phyloP scores from a whole-genome alignment of 2,329 filamentous ascomycete species.

The Ceratocystis papillata region DNA sequence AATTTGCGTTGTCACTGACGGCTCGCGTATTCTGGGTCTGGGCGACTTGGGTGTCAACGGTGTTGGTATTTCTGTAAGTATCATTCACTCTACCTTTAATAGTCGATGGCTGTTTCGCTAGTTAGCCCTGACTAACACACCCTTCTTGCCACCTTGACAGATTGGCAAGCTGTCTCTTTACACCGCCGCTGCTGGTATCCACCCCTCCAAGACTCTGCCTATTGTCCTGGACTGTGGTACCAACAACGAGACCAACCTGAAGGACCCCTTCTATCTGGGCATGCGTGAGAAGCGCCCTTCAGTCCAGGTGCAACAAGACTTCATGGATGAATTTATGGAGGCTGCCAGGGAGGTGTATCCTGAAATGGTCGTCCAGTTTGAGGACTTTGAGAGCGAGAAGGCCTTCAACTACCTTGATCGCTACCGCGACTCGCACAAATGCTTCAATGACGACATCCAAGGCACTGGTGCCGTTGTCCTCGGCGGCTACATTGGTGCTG shows the following conservation, averaged over 20 bases:
- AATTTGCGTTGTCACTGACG: constrained; percentile 94
- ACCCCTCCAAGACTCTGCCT: constrained; percentile 70
- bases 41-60: constrained; percentile 94
- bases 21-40: constrained; percentile 81
- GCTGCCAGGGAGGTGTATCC: constrained; percentile 66
- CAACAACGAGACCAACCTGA: constrained; percentile 54
- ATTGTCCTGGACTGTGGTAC: constrained; percentile 59
- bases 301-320: constrained; percentile 69
- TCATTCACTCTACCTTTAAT: constrained; percentile 12
- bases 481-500: constrained; percentile 61
- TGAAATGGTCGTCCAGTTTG: constrained; percentile 73
- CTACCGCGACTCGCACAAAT: constrained; percentile 79
- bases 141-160: constrained; percentile 30
- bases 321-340: constrained; percentile 95
- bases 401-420: constrained; percentile 88
- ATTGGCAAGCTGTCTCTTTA: constrained; percentile 93
- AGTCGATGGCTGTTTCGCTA: neutral
- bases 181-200: constrained; percentile 88
- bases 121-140: constrained; percentile 13
- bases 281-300: constrained; percentile 72
- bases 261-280: constrained; percentile 75
- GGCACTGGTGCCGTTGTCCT: constrained; percentile 93
- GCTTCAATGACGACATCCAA: constrained; percentile 98
- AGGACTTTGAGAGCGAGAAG: constrained; percentile 88
- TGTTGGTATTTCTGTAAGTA: constrained; percentile 81